Base-by-base conservation (phyloP, 129 eudicot genomes). In the Logfia minima region DNA sequence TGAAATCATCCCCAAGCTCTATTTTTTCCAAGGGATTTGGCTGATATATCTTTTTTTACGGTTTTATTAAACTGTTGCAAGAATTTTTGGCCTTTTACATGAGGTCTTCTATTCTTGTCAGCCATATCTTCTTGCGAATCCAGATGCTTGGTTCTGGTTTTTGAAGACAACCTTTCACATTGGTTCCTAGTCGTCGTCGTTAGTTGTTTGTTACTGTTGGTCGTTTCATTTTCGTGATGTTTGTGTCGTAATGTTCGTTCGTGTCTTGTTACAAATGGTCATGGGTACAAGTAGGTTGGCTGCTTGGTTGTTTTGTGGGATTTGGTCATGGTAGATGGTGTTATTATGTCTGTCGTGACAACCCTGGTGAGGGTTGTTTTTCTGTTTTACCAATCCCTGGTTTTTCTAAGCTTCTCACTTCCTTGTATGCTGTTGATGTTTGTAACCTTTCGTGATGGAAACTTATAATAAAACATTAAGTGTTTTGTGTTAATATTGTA, bases 251-350 rank as follows among this genome's bases (percentile, higher is more conserved):
- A 67, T 70, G 82, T 37, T 28, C 24, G 75, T 77, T 70, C 2
- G 8, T n/a, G 60, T 77, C 60, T 68, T 14, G 60, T 80, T 80
- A 74, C 79, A 41, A 31, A 11, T 8, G 65, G 77, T 75, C 28
- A 77, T 68, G 79, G 80, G 83, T 81, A 81, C 64, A 35, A 69
- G 60, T n/a, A 19, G 41, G 73, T 70, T 81, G 59, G 59, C 53
- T 82, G 70, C 82, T 85, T 76, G 82, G 88, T 84, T 77, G 53
- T 58, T 77, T 73, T 78, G 29, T 39, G 86, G 90, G 92, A 83
- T 86, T 84, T 83, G 94, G 93, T 80, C 80, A 43, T 87, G 87
- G 93, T 85, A 80, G 87, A 66, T 66, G 29, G 31, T 77, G n/a
- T n/a, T n/a, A n/a, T 31, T n/a, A n/a, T n/a, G n/a, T n/a, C n/a